phyloP scores from a whole-genome alignment of 2,329 filamentous ascomycete species.

The Microsporum audouinii region DNA sequence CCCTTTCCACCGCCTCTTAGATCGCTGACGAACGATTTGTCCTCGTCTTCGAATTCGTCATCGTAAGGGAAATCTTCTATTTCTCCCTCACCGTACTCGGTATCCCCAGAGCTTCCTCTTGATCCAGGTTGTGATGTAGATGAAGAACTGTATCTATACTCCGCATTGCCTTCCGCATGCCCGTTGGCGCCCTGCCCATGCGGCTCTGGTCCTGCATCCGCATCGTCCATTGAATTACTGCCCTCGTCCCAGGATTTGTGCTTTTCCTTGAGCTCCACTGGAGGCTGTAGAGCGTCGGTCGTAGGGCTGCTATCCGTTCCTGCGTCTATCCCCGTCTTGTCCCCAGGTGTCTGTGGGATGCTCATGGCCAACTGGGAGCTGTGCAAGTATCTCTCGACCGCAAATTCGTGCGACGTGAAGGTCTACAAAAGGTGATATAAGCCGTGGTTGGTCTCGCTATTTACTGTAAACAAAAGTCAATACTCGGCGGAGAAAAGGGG shows the following conservation, averaged over 20 bases:
- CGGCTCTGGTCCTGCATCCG: not conserved
- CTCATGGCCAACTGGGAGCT: not conserved
- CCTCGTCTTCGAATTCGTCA: not conserved
- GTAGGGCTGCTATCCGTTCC: not conserved
- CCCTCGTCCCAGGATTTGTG: not conserved
- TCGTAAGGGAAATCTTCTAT: not conserved
- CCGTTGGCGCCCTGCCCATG: not conserved
- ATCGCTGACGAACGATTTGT: not conserved
- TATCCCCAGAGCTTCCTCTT: not conserved
- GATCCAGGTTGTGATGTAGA: slow-evolving; percentile 4
- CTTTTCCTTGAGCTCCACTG: not conserved
- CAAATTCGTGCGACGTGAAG: not conserved
- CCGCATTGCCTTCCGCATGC: not conserved
- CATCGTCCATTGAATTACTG: not conserved
- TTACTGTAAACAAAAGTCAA: not conserved
- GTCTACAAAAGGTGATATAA: not conserved
- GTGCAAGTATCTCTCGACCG: not conserved
- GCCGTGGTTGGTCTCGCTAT: not conserved
- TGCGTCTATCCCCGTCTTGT: not conserved
- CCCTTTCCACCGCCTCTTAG: not conserved
- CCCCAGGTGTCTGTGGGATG: not conserved
- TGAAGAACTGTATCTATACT: not conserved
- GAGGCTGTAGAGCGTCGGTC: not conserved
- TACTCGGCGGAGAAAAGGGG: not conserved
- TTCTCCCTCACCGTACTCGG: not conserved